Evolutionary conservation across 345 rosid genomes (phyloP).

Genomic region (Aquilaria malaccensis): DNA sequence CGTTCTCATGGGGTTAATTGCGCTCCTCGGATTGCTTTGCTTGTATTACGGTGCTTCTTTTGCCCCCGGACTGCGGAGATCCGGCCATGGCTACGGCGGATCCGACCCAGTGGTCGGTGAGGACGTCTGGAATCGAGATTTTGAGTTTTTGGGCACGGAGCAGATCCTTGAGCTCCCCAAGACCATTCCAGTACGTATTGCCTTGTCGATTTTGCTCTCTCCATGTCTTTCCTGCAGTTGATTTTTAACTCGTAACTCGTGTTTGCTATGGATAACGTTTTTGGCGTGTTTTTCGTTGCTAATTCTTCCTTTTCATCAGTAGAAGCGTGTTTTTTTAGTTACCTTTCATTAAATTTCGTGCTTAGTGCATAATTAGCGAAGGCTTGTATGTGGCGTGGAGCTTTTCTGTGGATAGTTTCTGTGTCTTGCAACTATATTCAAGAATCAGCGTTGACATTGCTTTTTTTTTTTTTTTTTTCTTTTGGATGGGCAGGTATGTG

Average conservation of each 20-base stretch:
- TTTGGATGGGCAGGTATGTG: slow-evolving; percentile 51
- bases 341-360: background rate
- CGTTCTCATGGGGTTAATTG: slow-evolving; percentile 48
- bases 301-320: slow-evolving; percentile 3
- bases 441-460: background rate
- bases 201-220: background rate
- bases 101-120: slow-evolving; percentile 34
- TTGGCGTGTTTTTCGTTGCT: background rate
- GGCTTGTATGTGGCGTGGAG: background rate
- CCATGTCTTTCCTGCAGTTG: slow-evolving; percentile 1
- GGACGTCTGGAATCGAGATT: slow-evolving; percentile 17
- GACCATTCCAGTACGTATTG: slow-evolving; percentile 57
- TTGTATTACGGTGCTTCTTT: slow-evolving; percentile 68
- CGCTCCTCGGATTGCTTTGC: slow-evolving; percentile 58
- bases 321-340: background rate
- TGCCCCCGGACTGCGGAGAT: slow-evolving; percentile 61
- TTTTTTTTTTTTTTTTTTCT: background rate
- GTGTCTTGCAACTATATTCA: background rate
- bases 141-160: slow-evolving; percentile 31
- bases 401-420: background rate
- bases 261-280: background rate
- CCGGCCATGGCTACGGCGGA: slow-evolving; percentile 39
- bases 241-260: background rate
- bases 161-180: slow-evolving; percentile 35
- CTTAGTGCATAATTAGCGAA: no score